Base-by-base conservation (phyloP, 139 green algal species). In the Tetraselmis chui region DNA sequence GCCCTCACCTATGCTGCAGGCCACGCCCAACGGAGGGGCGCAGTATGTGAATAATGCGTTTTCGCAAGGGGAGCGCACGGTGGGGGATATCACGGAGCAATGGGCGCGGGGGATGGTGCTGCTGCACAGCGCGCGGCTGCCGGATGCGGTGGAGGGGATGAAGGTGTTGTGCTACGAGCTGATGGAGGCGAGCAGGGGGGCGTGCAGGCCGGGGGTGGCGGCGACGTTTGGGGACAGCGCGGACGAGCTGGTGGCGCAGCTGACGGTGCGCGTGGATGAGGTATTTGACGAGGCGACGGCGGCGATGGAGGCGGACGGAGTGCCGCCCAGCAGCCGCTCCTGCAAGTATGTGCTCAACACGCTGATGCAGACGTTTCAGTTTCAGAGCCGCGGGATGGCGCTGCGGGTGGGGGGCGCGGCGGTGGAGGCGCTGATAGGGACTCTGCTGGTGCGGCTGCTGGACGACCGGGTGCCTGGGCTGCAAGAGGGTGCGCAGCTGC, bases 301-400 rank as follows among this genome's bases (percentile, higher is more conserved):
- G 24, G 74, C 76, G 30, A 85, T 83, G 59, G 29, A 79, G 2
- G 29, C 26, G 30, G 28, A 32, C n/a, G 76, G 76, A 5, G n/a
- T 77, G 74, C 26, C 76, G 59, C 82, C 84, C 25, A 82, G 59
- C 26, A 79, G 31, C 32, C 82, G 91, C 23, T 86, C 85, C 1
- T 95, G 92, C 88, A 98, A 98, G 88, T 99, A 98, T 85, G 89
- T 90, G 1, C 89, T 98, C 2, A 99, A 98, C 88, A 90, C 93
- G 28, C 88, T 99, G 27, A 95, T 98, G 91, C 93, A 97, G 80
- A 76, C 87, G 30, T 89, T 88, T 24, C 80, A 91, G 59, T 32
- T 92, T 0, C 80, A 81, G 1, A 25, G 11, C 11, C 45, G 45
- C 45, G 45, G 45, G 11, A 67, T 67, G 45, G 45, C 45, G 45